Conservation (phyloP, 805 yeast species). For the Starmerella roubikii region DNA sequence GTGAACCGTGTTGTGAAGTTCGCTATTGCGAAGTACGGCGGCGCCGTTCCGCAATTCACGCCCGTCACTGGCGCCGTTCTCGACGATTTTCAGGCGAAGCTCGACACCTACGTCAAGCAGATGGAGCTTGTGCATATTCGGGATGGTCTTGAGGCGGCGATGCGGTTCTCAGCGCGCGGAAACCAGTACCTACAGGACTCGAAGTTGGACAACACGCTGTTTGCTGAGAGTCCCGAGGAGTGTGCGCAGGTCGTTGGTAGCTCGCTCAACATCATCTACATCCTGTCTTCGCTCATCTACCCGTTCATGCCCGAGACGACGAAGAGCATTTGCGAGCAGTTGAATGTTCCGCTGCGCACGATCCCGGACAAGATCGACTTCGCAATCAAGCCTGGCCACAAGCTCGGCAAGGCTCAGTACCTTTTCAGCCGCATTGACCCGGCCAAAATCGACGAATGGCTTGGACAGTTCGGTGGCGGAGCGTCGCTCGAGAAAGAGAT, state of each 20-base stretch:
- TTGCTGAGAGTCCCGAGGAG: slow-evolving; percentile 57
- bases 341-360: slow-evolving; percentile 66
- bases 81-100: slow-evolving; percentile 47
- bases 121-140: slow-evolving; percentile 66
- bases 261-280: slow-evolving; percentile 75
- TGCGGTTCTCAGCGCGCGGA: slow-evolving; percentile 86
- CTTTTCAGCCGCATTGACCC: slow-evolving; percentile 87
- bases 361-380: slow-evolving; percentile 66
- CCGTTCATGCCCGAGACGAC: slow-evolving; percentile 89
- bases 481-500: slow-evolving; percentile 20
- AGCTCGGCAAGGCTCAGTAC: slow-evolving; percentile 81
- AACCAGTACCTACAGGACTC: slow-evolving; percentile 92
- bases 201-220: slow-evolving; percentile 79
- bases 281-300: slow-evolving; percentile 64
- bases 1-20: slow-evolving; percentile 89
- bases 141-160: slow-evolving; percentile 80
- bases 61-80: slow-evolving; percentile 31
- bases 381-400: slow-evolving; percentile 64
- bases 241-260: slow-evolving; percentile 88
- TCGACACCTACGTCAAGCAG: slow-evolving; percentile 48
- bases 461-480: slow-evolving; percentile 72
- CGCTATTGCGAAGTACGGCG: slow-evolving; percentile 78
- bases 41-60: slow-evolving; percentile 65
- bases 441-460: slow-evolving; percentile 75
- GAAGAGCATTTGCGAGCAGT: slow-evolving; percentile 53